Evolutionary conservation across 192 early-diverging fungal genomes (phyloP).

Genomic region (Gonapodya prolifera): DNA sequence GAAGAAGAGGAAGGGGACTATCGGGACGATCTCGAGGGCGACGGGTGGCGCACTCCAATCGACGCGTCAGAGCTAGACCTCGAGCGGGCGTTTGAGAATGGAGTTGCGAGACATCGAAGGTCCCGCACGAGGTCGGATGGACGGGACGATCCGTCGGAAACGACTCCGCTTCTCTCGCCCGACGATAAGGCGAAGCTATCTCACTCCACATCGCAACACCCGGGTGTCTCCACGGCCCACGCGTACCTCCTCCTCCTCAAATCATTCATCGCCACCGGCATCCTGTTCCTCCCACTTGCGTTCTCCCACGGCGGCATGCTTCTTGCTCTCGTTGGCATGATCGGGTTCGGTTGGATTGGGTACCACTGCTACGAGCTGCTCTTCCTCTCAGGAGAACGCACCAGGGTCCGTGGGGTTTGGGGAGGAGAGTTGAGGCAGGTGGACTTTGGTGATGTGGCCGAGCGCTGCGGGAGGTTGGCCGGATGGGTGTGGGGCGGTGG

Average conservation of each 20-base stretch:
- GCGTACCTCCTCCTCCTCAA: slow-evolving; percentile 68
- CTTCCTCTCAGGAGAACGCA: background rate
- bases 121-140: background rate
- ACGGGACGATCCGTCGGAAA: too few relatives aligned
- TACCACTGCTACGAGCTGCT: slow-evolving; percentile 27
- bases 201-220: slow-evolving; percentile 19
- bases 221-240: slow-evolving; percentile 51
- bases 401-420: background rate
- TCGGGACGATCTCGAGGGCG: too few relatives aligned
- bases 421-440: too few relatives aligned
- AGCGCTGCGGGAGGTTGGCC: too few relatives aligned
- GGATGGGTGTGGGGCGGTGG: too few relatives aligned
- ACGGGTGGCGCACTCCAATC: too few relatives aligned
- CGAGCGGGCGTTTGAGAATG: background rate
- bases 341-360: slow-evolving; percentile 43
- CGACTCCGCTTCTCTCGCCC: too few relatives aligned
- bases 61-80: background rate
- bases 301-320: slow-evolving; percentile 64
- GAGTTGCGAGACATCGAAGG: background rate
- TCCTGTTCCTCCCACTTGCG: slow-evolving; percentile 58
- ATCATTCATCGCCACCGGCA: slow-evolving; percentile 65
- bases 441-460: background rate
- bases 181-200: background rate
- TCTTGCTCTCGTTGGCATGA: slow-evolving; percentile 43
- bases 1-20: too few relatives aligned